Evolutionary conservation across 768 basidiomycete genomes (phyloP).

Genomic region (Porpolomopsis calyptriformis): DNA sequence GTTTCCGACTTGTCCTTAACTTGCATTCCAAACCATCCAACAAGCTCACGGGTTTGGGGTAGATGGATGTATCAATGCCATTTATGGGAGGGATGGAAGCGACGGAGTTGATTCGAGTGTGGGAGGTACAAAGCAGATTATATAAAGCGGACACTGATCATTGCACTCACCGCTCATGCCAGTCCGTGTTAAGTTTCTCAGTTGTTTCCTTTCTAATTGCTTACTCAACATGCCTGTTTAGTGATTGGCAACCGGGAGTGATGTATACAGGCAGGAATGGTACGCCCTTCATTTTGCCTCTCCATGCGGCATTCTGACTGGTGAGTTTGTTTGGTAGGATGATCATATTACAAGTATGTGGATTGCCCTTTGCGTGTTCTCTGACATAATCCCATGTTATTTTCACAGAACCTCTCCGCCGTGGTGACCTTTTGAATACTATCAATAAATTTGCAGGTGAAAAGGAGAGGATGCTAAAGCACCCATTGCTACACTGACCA

Average conservation of each 20-base stretch:
- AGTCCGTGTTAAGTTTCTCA: constrained; percentile 47
- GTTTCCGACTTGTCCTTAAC: constrained; percentile 19
- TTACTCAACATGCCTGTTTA: constrained; percentile 17
- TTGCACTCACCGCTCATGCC: constrained; percentile 94
- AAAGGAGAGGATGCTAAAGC: constrained; percentile 3
- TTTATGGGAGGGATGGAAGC: constrained; percentile 99
- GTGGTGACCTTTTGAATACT: constrained; percentile 47
- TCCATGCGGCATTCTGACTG: constrained; percentile 5
- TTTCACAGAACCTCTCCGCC: constrained; percentile 35
- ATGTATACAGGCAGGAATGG: constrained; percentile 67
- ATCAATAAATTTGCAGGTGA: constrained; percentile 49
- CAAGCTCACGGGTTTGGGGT: constrained; percentile 4
- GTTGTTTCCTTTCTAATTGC: not conserved
- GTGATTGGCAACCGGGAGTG: constrained; percentile 84
- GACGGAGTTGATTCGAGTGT: constrained; percentile 81
- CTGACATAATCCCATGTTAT: not conserved
- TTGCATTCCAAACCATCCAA: too few species aligned
- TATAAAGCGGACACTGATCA: constrained; percentile 76
- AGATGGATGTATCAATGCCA: constrained; percentile 99
- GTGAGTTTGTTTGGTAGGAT: constrained; percentile 12
- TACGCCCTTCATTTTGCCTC: not conserved
- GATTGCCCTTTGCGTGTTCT: not conserved
- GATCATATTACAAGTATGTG: constrained; percentile 25
- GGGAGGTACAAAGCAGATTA: constrained; percentile 66
- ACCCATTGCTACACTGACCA: constrained; percentile 7